These are phyloP conservation scores for Avena eriantha DNA, from an alignment of 176 grass and related monocot species.

Conservation along the genomic window DNA sequence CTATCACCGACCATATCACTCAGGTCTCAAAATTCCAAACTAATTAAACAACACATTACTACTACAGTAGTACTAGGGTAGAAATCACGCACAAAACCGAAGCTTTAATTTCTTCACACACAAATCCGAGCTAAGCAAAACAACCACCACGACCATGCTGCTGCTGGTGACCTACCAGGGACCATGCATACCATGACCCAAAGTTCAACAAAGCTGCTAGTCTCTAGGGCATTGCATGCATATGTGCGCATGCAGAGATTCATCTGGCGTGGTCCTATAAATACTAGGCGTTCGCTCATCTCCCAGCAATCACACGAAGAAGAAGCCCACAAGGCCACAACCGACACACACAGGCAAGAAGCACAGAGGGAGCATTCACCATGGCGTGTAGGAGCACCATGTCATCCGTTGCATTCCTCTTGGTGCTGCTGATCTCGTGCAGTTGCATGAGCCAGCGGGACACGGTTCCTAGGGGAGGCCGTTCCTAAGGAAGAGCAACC, in stretches of 20 bases:
- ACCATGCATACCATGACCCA: not conserved
- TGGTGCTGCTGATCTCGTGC: slow-evolving; percentile 40
- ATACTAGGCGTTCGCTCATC: not conserved
- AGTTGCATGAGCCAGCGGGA: slow-evolving; percentile 35
- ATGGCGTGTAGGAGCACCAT: slow-evolving; percentile 36
- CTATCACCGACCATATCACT: not conserved
- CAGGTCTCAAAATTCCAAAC: slow-evolving; percentile 27
- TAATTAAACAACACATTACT: not conserved
- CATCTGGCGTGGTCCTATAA: not conserved
- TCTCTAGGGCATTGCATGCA: not conserved
- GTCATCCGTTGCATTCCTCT: not conserved
- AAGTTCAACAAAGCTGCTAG: not conserved
- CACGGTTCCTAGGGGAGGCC: slow-evolving; percentile 38
- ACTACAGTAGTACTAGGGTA: not conserved
- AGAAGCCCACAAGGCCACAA: not conserved
- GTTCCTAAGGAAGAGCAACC: slow-evolving; percentile 31
- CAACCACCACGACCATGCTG: not conserved
- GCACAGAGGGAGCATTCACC: not conserved
- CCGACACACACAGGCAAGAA: not conserved
- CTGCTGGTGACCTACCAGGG: slow-evolving; percentile 22
- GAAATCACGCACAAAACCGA: not conserved
- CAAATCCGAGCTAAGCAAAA: not conserved
- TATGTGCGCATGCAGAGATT: not conserved
- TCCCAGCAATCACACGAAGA: not conserved
- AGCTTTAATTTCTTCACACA: not conserved